Evolutionary conservation across 106 monocot species (phyloP), one percentile per base, ranked within the genome.

Genomic region (Dioscorea zingiberensis): DNA sequence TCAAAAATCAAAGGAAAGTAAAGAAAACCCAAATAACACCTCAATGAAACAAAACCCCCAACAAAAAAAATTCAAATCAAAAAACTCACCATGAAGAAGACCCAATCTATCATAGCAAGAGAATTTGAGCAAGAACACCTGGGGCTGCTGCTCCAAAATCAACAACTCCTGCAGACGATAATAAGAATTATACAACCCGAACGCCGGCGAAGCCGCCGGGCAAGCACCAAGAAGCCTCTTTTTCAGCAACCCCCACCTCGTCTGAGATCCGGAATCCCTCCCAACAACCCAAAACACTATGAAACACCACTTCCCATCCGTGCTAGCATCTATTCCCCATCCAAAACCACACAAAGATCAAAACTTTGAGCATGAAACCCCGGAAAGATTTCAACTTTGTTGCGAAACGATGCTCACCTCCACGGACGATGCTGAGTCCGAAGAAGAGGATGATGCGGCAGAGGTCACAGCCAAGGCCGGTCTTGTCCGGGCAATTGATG

Each of bases 261-360:
- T 76, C 13, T 28, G 46, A 32, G 66, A 44, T 49, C 54, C 68
- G 21, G 38, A 38, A 38, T 25, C 60, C 63, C 68, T 75, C 38
- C 76, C 85, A 63, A 75, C 73, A 49, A 90, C 90, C 94, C 87
- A 94, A 21, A 90, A 87, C 74, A 94, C 82, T 47, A 90, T 46
- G 69, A 74, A 94, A 48, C 94, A 90, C 90, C 94, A 94, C 70
- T 74, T 82, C 65, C 94, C 94, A 30, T 94, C 94, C 51, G 90
- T 94, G 62, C 76, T 90, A 73, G 82, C 51, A 62, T 94, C 94
- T 89, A 38, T 8, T 38, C 38, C 4, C 38, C 38, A 38, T 38
- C 1, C 6, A 38, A 38, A 38, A 6, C 38, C 38, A 1, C 38
- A 38, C 38, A 38, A 38, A 38, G 38, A 38, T 38, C 38, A 38